Base-by-base conservation (phyloP, 2,329 filamentous ascomycete genomes). In the Coniochaeta sp. region DNA sequence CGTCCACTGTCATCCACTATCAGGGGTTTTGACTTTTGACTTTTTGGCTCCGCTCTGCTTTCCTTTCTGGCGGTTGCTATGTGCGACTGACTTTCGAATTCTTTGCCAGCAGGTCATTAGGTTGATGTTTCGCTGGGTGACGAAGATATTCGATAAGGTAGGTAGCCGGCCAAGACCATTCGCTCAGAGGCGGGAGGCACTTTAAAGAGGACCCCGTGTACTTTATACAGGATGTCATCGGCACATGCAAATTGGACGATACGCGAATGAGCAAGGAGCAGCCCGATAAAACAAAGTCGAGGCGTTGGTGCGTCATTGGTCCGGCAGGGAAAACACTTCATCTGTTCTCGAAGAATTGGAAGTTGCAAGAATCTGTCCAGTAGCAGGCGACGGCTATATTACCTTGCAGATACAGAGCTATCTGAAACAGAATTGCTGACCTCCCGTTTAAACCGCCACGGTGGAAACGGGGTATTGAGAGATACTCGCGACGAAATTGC, bases 221-320 rank as follows among this genome's bases (percentile, higher is more conserved):
- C n/a, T n/a, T n/a, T 40, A 16, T 14, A 16, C 14, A 40, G 38
- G 16, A 40, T 40, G 14, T 14, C 38, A 6, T 44, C 40, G 22
- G 42, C 42, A 47, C 42, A 47, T 47, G 42, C 42, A 26, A 47
- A 24, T 26, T 22, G 19, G 22, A 24, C 47, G 24, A 52, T 26
- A 26, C 24, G 24, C 47, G 42, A 47, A 22, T 34, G 52, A 36
- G 30, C 52, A 55, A 26, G 16, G 52, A 55, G 26, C 52, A 55
- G 52, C 30, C 26, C n/a, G 26, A 38, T 28, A 26, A 56, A 36
- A 56, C 28, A 56, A n/a, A 22, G 26, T 36, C 54, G 30, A 36
- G 30, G 54, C 54, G 34, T 32, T 36, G 52, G 30, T 56, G 54
- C 54, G 28, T 56, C 34, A 56, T 56, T 56, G 54, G 54, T 36